Conservation (phyloP, 176 grass and related monocot species). For the Aechmea fasciata region DNA sequence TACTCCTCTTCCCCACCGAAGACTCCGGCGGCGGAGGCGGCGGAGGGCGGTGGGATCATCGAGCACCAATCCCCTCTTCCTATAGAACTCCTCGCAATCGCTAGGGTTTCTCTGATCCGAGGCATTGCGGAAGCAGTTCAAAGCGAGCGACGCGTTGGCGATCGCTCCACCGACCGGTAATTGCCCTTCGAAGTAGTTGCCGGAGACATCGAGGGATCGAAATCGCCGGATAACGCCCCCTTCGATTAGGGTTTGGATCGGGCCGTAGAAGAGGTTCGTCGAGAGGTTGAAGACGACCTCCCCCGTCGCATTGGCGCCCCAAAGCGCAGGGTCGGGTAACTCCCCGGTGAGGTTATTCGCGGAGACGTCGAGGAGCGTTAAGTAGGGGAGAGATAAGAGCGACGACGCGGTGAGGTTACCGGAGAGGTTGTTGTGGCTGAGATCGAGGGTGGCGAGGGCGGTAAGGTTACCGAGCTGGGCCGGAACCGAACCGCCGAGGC, state of each 20-base stretch:
- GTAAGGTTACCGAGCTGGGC: constrained; percentile 29
- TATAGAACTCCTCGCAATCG: constrained; percentile 62
- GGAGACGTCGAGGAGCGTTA: constrained; percentile 50
- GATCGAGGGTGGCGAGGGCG: constrained; percentile 28
- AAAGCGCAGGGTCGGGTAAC: constrained; percentile 14
- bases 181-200: constrained; percentile 58
- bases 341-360: constrained; percentile 56
- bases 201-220: constrained; percentile 44
- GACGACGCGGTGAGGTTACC: constrained; percentile 17
- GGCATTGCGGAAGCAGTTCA: constrained; percentile 49
- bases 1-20: constrained; percentile 9
- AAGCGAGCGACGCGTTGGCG: constrained; percentile 6
- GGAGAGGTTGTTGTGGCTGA: constrained; percentile 28
- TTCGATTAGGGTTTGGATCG: constrained; percentile 23
- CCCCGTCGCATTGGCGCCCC: not conserved
- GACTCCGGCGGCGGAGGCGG: not conserved
- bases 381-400: constrained; percentile 9
- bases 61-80: constrained; percentile 20
- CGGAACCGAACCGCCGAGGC: constrained; percentile 44
- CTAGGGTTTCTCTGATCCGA: constrained; percentile 38
- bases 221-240: constrained; percentile 30
- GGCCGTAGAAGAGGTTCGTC: constrained; percentile 55
- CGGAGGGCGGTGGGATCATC: not conserved
- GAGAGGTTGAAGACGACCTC: constrained; percentile 49
- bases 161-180: constrained; percentile 3